phyloP scores from a whole-genome alignment of 139 green algal genomes.

The Gonium pectorale region DNA sequence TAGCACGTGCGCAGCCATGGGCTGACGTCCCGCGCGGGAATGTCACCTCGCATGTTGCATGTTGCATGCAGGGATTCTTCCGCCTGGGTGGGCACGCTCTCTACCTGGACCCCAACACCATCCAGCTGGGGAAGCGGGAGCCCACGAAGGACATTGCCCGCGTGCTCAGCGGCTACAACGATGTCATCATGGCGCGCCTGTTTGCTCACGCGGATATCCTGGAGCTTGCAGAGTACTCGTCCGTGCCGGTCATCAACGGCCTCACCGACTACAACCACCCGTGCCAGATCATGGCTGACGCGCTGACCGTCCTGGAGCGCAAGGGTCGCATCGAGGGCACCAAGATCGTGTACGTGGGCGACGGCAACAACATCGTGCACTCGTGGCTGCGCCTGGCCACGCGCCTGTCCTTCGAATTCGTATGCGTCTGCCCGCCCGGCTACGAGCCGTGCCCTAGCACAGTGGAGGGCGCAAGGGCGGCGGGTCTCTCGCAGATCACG shows the following conservation, averaged over 20 bases:
- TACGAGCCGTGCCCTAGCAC: constrained; percentile 94
- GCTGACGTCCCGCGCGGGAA: not conserved
- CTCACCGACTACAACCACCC: constrained; percentile 99
- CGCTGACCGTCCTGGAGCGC: constrained; percentile 94
- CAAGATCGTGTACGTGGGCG: constrained; percentile 96
- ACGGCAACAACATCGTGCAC: constrained; percentile 99
- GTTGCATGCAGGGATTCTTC: constrained; percentile 90
- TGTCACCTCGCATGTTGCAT: not conserved
- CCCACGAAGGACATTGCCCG: constrained; percentile 95
- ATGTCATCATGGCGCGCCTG: constrained; percentile 99
- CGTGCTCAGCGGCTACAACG: constrained; percentile 94
- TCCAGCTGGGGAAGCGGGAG: constrained; percentile 97
- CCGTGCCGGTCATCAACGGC: constrained; percentile 95
- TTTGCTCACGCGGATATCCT: constrained; percentile 95
- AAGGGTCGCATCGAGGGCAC: constrained; percentile 83
- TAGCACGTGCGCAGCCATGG: not conserved
- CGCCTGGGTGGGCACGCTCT: constrained; percentile 94
- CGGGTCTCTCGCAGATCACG: constrained; percentile 48
- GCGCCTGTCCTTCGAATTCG: constrained; percentile 92
- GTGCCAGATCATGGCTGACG: constrained; percentile 98
- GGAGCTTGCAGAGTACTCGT: constrained; percentile 88
- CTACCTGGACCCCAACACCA: constrained; percentile 95
- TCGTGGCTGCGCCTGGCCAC: constrained; percentile 93
- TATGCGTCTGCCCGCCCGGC: constrained; percentile 92
- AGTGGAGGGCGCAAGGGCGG: constrained; percentile 57